A percentile compares a stretch with the other conserved stretches of the same genome.
Conservation (phyloP, 192 early-diverging fungal species). For the Mortierella claussenii region DNA sequence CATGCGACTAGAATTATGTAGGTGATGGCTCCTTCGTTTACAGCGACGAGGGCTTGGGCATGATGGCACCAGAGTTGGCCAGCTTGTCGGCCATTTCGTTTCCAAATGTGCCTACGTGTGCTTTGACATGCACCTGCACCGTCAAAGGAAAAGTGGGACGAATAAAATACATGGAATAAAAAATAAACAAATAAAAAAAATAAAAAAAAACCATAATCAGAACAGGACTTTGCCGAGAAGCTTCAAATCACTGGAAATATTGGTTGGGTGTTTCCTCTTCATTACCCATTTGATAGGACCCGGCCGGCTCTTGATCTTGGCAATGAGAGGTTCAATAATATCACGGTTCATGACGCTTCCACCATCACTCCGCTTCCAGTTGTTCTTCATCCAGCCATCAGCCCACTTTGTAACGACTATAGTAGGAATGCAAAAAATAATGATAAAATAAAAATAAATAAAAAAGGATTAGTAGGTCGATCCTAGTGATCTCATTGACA, state of each 20-base stretch:
- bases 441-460: background rate
- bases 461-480: no score
- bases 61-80: conserved; percentile 75
- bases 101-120: conserved; percentile 74
- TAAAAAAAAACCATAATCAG: background rate
- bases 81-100: conserved; percentile 87
- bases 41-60: conserved; percentile 11
- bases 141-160: background rate
- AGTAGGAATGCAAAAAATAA: background rate
- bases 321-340: conserved; percentile 70
- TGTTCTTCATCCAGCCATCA: conserved; percentile 74
- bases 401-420: conserved; percentile 76
- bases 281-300: conserved; percentile 60
- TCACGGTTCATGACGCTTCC: conserved; percentile 80
- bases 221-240: background rate
- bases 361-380: conserved; percentile 69
- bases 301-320: conserved; percentile 47
- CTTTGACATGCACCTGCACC: conserved; percentile 70
- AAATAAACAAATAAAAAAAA: background rate
- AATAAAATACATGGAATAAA: background rate
- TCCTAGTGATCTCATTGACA: no score
- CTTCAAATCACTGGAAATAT: background rate
- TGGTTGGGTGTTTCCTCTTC: background rate
- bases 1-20: no score
- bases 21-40: no score